Percentiles rank a stretch among this genome's conserved stretches.
Evolutionary conservation across 2,329 filamentous ascomycete species (phyloP).

Genomic region (Magnaporthiopsis rhizophila): DNA sequence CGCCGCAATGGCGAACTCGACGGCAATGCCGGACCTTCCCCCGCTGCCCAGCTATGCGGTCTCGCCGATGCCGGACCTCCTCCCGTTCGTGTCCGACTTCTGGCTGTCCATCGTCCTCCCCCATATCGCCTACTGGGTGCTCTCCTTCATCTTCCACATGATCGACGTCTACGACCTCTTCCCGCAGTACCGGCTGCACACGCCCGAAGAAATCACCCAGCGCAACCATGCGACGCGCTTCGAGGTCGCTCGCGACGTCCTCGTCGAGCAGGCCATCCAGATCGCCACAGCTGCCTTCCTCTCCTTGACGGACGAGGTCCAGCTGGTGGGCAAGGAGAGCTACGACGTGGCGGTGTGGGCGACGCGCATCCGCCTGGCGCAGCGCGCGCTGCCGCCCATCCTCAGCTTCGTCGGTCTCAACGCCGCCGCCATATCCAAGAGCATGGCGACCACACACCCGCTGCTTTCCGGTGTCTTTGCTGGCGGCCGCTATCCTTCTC

Average conservation of each 20-base stretch:
- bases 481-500: constrained; percentile 72
- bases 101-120: constrained; percentile 69
- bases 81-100: constrained; percentile 75
- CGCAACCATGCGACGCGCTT: constrained; percentile 79
- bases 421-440: constrained; percentile 65
- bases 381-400: constrained; percentile 66
- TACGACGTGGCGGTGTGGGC: constrained; percentile 91
- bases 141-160: constrained; percentile 80
- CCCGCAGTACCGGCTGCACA: constrained; percentile 88
- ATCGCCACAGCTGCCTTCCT: constrained; percentile 61
- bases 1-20: constrained; percentile 40
- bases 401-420: constrained; percentile 70
- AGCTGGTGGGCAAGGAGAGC: constrained; percentile 68
- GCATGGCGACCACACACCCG: constrained; percentile 58
- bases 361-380: constrained; percentile 67
- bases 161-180: constrained; percentile 82
- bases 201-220: constrained; percentile 80
- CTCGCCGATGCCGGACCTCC: constrained; percentile 58
- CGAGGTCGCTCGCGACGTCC: constrained; percentile 83
- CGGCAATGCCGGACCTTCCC: constrained; percentile 58
- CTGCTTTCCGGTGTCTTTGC: constrained; percentile 66
- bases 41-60: constrained; percentile 79
- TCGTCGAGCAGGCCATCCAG: constrained; percentile 88
- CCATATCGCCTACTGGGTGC: constrained; percentile 77
- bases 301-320: constrained; percentile 62